phyloP scores from a whole-genome alignment of 1,284 basidiomycete genomes.

The Ceratobasidium sp. region DNA sequence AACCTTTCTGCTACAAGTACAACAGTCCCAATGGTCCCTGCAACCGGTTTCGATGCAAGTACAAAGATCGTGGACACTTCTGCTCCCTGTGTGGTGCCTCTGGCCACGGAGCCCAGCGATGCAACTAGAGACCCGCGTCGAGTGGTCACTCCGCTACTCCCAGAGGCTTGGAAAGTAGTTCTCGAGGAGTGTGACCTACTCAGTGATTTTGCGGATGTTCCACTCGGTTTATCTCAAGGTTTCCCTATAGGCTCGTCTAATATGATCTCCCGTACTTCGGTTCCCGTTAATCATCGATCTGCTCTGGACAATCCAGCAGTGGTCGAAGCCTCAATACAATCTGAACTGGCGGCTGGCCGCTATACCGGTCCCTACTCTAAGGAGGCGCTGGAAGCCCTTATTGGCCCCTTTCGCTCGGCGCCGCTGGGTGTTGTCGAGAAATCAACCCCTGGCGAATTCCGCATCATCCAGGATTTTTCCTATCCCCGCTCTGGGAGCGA shows the following conservation, averaged over 20 bases:
- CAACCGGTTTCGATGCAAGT: neutral
- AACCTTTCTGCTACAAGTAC: conserved; percentile 20
- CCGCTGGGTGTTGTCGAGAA: conserved; percentile 54
- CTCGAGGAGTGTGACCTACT: neutral
- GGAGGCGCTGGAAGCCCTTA: conserved; percentile 48
- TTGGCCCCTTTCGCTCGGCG: conserved; percentile 52
- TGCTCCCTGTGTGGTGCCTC: conserved; percentile 21
- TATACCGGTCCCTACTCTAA: conserved; percentile 49
- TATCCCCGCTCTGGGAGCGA: conserved; percentile 42
- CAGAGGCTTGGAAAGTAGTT: conserved; percentile 1
- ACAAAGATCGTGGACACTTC: neutral
- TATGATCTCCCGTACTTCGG: conserved; percentile 40
- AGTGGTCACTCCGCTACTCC: conserved; percentile 5
- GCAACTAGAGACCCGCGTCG: neutral
- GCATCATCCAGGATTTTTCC: conserved; percentile 55
- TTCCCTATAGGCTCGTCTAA: conserved; percentile 48
- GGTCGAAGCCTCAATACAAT: conserved; percentile 47
- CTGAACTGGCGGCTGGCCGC: conserved; percentile 50
- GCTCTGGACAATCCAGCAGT: conserved; percentile 42
- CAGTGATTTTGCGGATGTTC: neutral
- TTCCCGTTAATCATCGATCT: conserved; percentile 50
- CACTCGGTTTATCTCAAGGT: conserved; percentile 44
- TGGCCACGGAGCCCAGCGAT: conserved; percentile 24
- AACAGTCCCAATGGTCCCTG: neutral
- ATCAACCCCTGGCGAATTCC: conserved; percentile 48